Base-by-base conservation (phyloP, 371 early-diverging fungal species). In the Encephalitozoon intestinalis region DNA sequence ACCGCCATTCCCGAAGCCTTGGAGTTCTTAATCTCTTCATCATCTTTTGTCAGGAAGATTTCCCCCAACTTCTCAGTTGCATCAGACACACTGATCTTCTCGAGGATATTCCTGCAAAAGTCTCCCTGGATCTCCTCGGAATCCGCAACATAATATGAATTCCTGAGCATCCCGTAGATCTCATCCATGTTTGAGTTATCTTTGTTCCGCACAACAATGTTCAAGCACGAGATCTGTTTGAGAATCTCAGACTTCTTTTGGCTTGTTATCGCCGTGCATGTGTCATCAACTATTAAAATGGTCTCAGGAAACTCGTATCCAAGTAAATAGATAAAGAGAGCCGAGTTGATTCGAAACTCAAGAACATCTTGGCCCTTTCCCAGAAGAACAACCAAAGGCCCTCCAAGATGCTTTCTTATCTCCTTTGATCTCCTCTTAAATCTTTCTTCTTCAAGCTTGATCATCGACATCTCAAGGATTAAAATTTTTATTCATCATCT, bases 221-320 rank as follows among this genome's bases (percentile, higher is more conserved):
- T 41, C 26, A 79, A 31, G 37, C 50, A 51, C 7, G 39, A 28
- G 11, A 83, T 43, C 50, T 81, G 79, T 30, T 71, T 73, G 2
- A 86, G 70, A 46, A 86, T 74, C 9, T 43, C 49, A n/a, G 76
- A 68, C 73, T 81, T 84, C 68, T 83, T 84, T 18, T 76, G 74
- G 18, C 74, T 73, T 18, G 83, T 81, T 28, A 82, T 44, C n/a
- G 73, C 70, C 37, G 64, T 43, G n/a, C 71, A 34, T 18, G 53
- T 54, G 4, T 52, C 67, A 46, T 74, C 65, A 7, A 84, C 63
- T 18, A 86, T 43, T 12, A 86, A 51, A 6, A 79, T 28, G 21
- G 86, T 84, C 49, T 83, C 84, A 15, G 83, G 82, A 63, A 86
- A 84, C 49, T 86, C 86, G 63, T 84, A 86, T 18, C 81, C 81